Evolutionary conservation across 768 basidiomycete genomes (phyloP).

Genomic region (Austroboletus festivus): DNA sequence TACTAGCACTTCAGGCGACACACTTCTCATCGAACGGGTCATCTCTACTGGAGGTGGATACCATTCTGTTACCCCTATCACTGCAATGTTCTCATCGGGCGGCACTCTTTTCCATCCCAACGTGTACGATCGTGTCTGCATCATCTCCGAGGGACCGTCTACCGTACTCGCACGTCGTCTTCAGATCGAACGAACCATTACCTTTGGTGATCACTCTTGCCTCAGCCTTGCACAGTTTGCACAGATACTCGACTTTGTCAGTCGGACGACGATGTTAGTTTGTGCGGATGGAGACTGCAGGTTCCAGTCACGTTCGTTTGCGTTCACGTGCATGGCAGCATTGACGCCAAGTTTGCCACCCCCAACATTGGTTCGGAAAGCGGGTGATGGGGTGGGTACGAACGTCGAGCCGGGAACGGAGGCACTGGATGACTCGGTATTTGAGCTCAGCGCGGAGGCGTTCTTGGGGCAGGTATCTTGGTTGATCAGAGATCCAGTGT

Average conservation of each 20-base stretch:
- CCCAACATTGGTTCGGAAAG: not conserved
- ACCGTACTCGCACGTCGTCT: not conserved
- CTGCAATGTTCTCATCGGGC: not conserved
- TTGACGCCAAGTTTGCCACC: slow-evolving; percentile 5
- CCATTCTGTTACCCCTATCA: slow-evolving; percentile 5
- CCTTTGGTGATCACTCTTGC: not conserved
- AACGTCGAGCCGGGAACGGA: not conserved
- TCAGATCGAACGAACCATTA: slow-evolving; percentile 9
- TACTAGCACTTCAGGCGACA: not conserved
- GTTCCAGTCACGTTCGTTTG: slow-evolving; percentile 15
- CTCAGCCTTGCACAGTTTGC: slow-evolving; percentile 6
- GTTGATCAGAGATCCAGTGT: slow-evolving; percentile 1
- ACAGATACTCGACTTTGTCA: slow-evolving; percentile 6
- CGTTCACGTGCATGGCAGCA: slow-evolving; percentile 9
- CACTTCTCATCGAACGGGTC: slow-evolving; percentile 14
- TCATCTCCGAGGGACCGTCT: not conserved
- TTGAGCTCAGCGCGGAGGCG: slow-evolving; percentile 10
- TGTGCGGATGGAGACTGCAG: slow-evolving; percentile 8
- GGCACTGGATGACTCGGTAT: slow-evolving; percentile 3
- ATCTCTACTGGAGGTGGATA: slow-evolving; percentile 7
- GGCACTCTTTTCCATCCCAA: slow-evolving; percentile 9
- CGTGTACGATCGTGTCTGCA: slow-evolving; percentile 8
- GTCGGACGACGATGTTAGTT: slow-evolving; percentile 1
- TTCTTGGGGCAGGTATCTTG: slow-evolving; percentile 8
- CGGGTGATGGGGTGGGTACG: not conserved